A percentile compares a stretch with the other conserved stretches of the same genome.
Conservation (phyloP, 176 grass and related monocot genomes). For the Raddia guianensis region DNA sequence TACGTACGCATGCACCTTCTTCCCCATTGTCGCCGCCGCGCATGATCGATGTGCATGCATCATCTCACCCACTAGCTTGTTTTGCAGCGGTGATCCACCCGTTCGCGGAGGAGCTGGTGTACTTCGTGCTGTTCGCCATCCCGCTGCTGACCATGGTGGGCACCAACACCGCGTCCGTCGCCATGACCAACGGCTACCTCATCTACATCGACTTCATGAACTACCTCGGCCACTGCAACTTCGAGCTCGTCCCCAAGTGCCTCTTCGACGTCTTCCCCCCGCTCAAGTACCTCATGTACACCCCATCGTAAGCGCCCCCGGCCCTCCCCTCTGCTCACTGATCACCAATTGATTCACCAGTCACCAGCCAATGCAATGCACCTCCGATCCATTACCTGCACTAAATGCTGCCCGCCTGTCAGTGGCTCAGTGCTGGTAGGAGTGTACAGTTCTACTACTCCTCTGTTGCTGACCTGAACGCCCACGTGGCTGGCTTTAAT, state of each 20-base stretch:
- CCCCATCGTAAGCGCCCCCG: conserved; percentile 69
- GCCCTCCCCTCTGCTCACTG: too few relatives aligned
- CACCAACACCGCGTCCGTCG: conserved; percentile 48
- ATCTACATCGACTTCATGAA: conserved; percentile 94
- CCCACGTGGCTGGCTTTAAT: not conserved
- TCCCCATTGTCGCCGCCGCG: too few relatives aligned
- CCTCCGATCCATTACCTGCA: too few relatives aligned
- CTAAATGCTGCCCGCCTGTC: too few relatives aligned
- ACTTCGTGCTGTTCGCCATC: conserved; percentile 71
- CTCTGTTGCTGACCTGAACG: not conserved
- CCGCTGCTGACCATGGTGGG: conserved; percentile 46
- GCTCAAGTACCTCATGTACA: conserved; percentile 92
- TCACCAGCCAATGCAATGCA: too few relatives aligned
- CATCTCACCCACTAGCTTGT: too few relatives aligned
- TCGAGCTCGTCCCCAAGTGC: conserved; percentile 73
- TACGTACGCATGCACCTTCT: not conserved
- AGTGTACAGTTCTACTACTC: too few relatives aligned
- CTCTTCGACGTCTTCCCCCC: conserved; percentile 70
- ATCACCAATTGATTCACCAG: too few relatives aligned
- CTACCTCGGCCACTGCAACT: conserved; percentile 91
- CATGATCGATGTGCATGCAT: too few relatives aligned
- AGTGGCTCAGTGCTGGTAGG: too few relatives aligned
- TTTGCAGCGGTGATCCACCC: conserved; percentile 80
- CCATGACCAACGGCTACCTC: conserved; percentile 41
- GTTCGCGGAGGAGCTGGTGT: conserved; percentile 77